Conservation (phyloP, 2,329 filamentous ascomycete genomes). For the Sclerotinia trifoliorum region DNA sequence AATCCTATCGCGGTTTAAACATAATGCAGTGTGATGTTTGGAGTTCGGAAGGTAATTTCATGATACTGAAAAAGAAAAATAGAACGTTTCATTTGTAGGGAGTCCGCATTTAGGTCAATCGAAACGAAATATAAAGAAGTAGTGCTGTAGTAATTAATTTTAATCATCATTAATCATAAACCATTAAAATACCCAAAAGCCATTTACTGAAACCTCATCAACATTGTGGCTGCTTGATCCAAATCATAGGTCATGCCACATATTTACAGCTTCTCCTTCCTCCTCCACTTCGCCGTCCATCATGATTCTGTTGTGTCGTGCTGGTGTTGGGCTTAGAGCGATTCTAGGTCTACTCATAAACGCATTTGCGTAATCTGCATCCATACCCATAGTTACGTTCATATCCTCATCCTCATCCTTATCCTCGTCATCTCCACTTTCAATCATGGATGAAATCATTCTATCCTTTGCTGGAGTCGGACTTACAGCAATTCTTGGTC, state of each 20-base stretch:
- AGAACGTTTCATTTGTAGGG: too few relatives aligned
- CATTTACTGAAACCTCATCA: background rate
- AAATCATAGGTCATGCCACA: constrained; percentile 13
- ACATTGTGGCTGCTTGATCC: background rate
- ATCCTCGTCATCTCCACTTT: background rate
- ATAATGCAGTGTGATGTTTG: too few relatives aligned
- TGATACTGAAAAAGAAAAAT: too few relatives aligned
- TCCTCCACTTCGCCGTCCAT: background rate
- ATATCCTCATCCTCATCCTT: constrained; percentile 9
- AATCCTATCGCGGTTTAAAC: too few relatives aligned
- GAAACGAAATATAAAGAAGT: background rate
- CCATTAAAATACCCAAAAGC: background rate
- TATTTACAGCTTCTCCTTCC: constrained; percentile 4
- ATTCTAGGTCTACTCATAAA: constrained; percentile 84
- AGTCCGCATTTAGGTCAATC: background rate
- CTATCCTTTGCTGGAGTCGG: constrained; percentile 45
- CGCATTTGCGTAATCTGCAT: constrained; percentile 72
- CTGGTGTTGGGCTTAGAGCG: constrained; percentile 62
- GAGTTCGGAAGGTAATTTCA: too few relatives aligned
- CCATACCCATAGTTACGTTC: constrained; percentile 53
- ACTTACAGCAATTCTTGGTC: constrained; percentile 77
- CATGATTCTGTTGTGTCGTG: background rate
- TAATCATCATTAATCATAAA: constrained; percentile 5
- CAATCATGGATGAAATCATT: constrained; percentile 13
- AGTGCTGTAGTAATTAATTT: background rate